Base-by-base conservation (phyloP, 2,329 filamentous ascomycete species). In the Septoria petroselini region DNA sequence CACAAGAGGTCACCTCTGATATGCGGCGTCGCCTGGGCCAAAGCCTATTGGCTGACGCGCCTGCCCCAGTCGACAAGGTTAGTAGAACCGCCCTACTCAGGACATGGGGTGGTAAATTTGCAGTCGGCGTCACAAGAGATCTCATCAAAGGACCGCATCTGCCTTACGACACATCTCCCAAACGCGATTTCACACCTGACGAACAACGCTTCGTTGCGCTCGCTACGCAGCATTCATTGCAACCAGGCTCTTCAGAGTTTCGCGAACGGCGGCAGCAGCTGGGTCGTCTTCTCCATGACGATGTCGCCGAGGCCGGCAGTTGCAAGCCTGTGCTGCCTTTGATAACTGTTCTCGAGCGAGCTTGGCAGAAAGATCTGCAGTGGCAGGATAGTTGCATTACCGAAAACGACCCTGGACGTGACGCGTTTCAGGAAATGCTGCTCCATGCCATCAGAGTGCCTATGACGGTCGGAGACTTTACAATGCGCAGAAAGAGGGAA, bases 71-170 rank as follows among this genome's bases (percentile, higher is more conserved):
- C 12, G 12, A n/a, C 12, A 21, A 33, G 35, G 21, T 45, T 14
- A 23, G 23, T 12, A 17, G 31, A 27, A 14, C 35, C 37, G 3
- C 40, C n/a, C 5, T 61, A 5, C 62, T 58, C 54, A 31, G 23
- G 11, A 42, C 52, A 5, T 60, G 46, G 48, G 60, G 54, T 12
- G 58, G 54, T 7, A 64, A 61, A 39, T 63, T 65, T 40, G 62
- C 49, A 11, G 41, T 60, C 17, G 60, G 61, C n/a, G 19, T 57
- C 15, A 17, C 43, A 15, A 21, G 40, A 15, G 43, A 48, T 23
- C 12, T 44, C 18, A 29, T 17, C 4, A 12, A 31, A 15, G 18
- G 19, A 17, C 15, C 35, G n/a, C 19, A 45, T 27, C 19, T 35
- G 14, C 31, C 42, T 2, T 45, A 45, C n/a, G 30, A 31, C 7